Base-by-base conservation (phyloP, 768 basidiomycete species). In the Hericium coralloides region DNA sequence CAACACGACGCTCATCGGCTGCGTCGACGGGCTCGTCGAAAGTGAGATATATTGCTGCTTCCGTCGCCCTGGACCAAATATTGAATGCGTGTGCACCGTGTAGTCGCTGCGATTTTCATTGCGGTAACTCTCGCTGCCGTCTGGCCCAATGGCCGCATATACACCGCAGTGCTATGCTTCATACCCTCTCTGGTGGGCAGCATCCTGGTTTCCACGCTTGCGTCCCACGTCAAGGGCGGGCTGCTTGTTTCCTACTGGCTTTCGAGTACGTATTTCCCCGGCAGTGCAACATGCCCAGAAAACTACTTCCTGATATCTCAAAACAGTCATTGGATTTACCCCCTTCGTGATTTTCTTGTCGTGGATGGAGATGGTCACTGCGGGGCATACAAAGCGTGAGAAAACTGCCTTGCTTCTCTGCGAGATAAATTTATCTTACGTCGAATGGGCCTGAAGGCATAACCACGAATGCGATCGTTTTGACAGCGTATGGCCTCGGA, bases 241-340 rank as follows among this genome's bases (percentile, higher is more conserved):
- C 71, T 90, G 31, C 71, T 91, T 38, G 85, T 88, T 67, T 82
- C 81, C 10, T 86, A 89, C 64, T 90, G 88, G 85, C 72, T 88
- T 37, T 79, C 82, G 18, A 79, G 85, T 87, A 66, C 1, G 50
- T 23, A 10, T 47, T 25, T 36, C 36, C 4, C 26, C 23, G n/a
- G 15, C 41, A 31, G 31, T 9, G 31, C 31, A 31, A 9, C 1
- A 31, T 31, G 6, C 31, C 1, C 10, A 9, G 7, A 31, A 9
- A 31, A 6, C 10, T 9, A 31, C 7, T 31, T 31, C 10, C 4
- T 31, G 31, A 31, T 8, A 6, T 10, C 14, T 15, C 9, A 20
- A 49, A 20, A 31, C 59, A 87, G 85, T 87, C 59, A 83, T 81
- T 56, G 76, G 78, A 17, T 79, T 86, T 60, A 69, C 79, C 7